A percentile compares a stretch with the other conserved stretches of the same genome.
Conservation (phyloP, 176 grass and related monocot genomes). For the Eragrostis nindensis region DNA sequence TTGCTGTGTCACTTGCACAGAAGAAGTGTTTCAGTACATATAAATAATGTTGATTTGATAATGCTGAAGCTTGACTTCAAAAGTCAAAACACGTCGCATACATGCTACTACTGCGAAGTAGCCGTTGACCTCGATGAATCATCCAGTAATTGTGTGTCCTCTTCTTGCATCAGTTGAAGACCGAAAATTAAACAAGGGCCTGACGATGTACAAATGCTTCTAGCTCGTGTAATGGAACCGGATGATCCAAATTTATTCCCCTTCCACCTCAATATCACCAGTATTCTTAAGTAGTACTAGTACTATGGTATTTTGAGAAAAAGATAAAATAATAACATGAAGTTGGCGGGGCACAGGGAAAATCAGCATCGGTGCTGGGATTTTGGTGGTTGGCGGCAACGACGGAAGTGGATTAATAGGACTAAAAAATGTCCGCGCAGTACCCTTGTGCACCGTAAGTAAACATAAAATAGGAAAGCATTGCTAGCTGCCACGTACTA, state of each 20-base stretch:
- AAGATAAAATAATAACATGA: too few relatives aligned
- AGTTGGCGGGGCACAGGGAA: too few relatives aligned
- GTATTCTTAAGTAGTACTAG: too few relatives aligned
- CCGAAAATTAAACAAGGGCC: not conserved
- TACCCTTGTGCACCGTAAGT: too few relatives aligned
- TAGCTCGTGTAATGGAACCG: not conserved
- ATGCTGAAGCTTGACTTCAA: not conserved
- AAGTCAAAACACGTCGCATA: not conserved
- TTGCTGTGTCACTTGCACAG: slow-evolving; percentile 23
- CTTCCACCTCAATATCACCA: too few relatives aligned
- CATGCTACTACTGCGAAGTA: not conserved
- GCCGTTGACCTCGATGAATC: slow-evolving; percentile 40
- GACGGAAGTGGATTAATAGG: not conserved
- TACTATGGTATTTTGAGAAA: too few relatives aligned
- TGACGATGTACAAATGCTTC: slow-evolving; percentile 23
- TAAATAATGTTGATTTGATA: not conserved
- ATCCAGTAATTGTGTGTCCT: slow-evolving; percentile 27
- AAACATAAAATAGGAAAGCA: not conserved
- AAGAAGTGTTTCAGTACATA: not conserved
- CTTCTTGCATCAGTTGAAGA: slow-evolving; percentile 14
- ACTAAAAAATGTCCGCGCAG: too few relatives aligned
- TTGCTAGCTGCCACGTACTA: not conserved
- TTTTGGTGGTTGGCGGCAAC: too few relatives aligned
- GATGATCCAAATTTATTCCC: not conserved
- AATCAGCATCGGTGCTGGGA: too few relatives aligned